Evolutionary conservation across 768 basidiomycete species (phyloP), one percentile per base, ranked within the genome.

Genomic region (Leccinum broughii): DNA sequence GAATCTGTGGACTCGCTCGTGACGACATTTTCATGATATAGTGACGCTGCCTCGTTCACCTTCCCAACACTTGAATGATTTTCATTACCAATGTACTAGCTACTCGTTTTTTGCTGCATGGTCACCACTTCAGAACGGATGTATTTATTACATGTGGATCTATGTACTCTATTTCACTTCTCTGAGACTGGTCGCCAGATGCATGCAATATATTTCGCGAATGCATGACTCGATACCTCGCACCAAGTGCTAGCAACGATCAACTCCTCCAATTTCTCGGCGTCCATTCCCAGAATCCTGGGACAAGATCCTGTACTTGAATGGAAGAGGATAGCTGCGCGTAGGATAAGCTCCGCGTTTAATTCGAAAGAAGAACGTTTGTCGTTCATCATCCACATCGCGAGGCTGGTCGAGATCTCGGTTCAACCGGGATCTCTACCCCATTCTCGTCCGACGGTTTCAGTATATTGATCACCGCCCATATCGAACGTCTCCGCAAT

Each of bases 401-500:
- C 22, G 11, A 60, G 4, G 2, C 39, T 51, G n/a, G 17, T 49
- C 1, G 44, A 35, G 39, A 66, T 11, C 20, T 59, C 3, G 58
- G 52, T 37, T 67, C 54, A 2, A 67, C 22, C 1, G 51, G n/a
- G 9, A 64, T 48, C 5, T 50, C 55, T 8, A 39, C 48, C 22
- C 22, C 1, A 14, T 8, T 52, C n/a, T 52, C 51, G n/a, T 52
- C 20, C 26, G n/a, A 10, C 6, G 17, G 51, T 4, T 37, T 37
- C 34, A 53, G 34, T 37, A 37, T 24, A 22, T 37, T 54, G 35
- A 54, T 35, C 15, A 37, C 34, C 11, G 3, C 1, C 48, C 58
- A 62, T 10, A 61, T 6, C 1, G 65, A 61, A 17, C 20, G 51
- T 20, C 30, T 64, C 57, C 4, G 57, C 60, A 41, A 64, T 57